Percentiles rank a stretch among this genome's conserved stretches.
phyloP scores from a whole-genome alignment of 148 eudicot genomes.

The Cornus florida region DNA sequence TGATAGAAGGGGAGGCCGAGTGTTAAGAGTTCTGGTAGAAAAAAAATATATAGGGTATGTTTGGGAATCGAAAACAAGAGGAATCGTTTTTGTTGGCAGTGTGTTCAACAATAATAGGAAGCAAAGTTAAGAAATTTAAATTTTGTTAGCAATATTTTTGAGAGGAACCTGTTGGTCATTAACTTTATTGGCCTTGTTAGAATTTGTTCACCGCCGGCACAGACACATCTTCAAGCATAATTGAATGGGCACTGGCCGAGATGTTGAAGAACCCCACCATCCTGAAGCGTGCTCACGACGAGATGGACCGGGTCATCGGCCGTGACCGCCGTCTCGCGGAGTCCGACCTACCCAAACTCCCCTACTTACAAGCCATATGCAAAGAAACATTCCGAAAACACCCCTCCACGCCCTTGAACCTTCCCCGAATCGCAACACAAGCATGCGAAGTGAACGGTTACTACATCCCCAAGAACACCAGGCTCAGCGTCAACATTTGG shows the following conservation, averaged over 20 bases:
- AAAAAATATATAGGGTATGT: too few species aligned
- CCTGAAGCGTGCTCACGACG: constrained; percentile 20
- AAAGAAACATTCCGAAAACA: constrained; percentile 41
- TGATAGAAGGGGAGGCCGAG: too few species aligned
- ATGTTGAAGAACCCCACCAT: constrained; percentile 27
- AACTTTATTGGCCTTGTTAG: neutral
- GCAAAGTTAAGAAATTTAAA: too few species aligned
- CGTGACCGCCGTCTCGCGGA: constrained; percentile 25
- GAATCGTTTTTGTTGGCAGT: too few species aligned
- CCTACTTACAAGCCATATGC: constrained; percentile 38
- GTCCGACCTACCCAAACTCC: constrained; percentile 32
- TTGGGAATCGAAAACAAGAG: too few species aligned
- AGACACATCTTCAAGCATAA: constrained; percentile 38
- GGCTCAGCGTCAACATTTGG: constrained; percentile 36
- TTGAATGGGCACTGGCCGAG: constrained; percentile 47
- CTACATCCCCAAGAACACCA: constrained; percentile 31
- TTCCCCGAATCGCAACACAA: constrained; percentile 20
- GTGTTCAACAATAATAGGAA: too few species aligned
- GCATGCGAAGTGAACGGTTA: constrained; percentile 29
- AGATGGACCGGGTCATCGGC: constrained; percentile 26
- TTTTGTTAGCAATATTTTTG: too few species aligned
- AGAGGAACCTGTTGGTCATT: neutral
- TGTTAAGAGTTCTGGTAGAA: too few species aligned
- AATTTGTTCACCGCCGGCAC: constrained; percentile 38
- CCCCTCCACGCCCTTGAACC: constrained; percentile 31